Conservation (phyloP, 257 asterid genomes). For the Apocynum venetum region DNA sequence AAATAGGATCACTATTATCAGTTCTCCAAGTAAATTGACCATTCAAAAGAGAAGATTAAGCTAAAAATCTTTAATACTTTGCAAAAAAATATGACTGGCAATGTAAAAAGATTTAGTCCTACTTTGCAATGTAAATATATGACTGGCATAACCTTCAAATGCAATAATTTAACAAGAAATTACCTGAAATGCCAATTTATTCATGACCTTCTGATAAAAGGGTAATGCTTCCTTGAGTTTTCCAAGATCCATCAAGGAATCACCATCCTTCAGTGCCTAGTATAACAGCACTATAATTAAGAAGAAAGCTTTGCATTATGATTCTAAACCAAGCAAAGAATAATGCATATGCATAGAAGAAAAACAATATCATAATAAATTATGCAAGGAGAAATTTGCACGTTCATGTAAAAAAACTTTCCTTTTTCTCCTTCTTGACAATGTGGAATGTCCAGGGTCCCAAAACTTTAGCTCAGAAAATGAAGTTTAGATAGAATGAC, state of each 20-base stretch:
- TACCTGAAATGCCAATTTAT: conserved; percentile 69
- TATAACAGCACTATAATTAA: conserved; percentile 62
- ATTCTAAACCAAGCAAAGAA: conserved; percentile 13
- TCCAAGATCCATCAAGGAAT: conserved; percentile 81
- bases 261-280: conserved; percentile 82
- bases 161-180: background rate
- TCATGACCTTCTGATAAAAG: conserved; percentile 69
- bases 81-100: background rate
- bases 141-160: background rate
- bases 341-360: conserved; percentile 4
- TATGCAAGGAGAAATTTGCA: background rate
- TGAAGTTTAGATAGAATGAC: background rate
- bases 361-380: background rate
- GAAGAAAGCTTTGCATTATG: conserved; percentile 43
- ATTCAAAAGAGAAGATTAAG: background rate
- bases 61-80: background rate
- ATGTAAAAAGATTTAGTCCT: background rate
- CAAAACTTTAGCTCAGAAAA: background rate
- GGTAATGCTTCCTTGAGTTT: conserved; percentile 71
- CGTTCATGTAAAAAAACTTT: background rate
- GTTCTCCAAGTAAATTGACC: background rate
- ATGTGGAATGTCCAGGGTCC: background rate
- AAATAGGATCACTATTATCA: background rate
- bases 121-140: background rate
- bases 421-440: background rate